Base-by-base conservation (phyloP, 2,329 filamentous ascomycete genomes). In the Pestalotiopsis sp. region DNA sequence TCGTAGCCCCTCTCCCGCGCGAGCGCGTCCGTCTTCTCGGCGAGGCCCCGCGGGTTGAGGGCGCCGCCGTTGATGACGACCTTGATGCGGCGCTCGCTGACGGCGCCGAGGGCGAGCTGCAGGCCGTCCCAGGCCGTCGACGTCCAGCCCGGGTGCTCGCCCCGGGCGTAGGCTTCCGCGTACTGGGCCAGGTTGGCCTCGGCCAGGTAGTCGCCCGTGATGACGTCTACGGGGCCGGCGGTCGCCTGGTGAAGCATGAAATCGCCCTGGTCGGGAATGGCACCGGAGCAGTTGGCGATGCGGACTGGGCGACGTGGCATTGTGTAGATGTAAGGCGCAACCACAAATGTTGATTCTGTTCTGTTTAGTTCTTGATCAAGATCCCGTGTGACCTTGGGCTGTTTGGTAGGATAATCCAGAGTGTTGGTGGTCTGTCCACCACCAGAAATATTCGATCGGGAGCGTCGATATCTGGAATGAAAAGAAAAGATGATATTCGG, bases 11-110 rank as follows among this genome's bases (percentile, higher is more conserved):
- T 72, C 6, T 70, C 49, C 12, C 31, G 20, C n/a, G 63, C 71
- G 20, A 88, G 79, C 70, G 88, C 87, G 1, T 85, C 84, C 1
- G 81, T 78, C 70, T 87, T 85, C 69, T 86, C 87, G 2, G 87
- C 85, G 14, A 89, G 74, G 0, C 82, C 84, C 66, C 80, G 79
- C 0, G 87, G 86, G 71, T 89, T 85, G 13, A 85, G 79, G 2
- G 83, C 84, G 1, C 87, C 87, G 3, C 86, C 86, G 74, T 89
- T 88, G 68, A 87, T 80, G 65, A 87, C 78, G 13, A 88, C 79
- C 68, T 84, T 85, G 75, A 88, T 87, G 0, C 79, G 72, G 69
- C 84, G 81, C 67, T 83, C 77, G 4, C 70, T 64, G 67, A 75
- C 9, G 82, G 69, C 68, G 64, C 69, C 17, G 52, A 75, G 66